Evolutionary conservation across 1,139 yeast genomes (phyloP).

Genomic region (Magnusiomyces fungicola): DNA sequence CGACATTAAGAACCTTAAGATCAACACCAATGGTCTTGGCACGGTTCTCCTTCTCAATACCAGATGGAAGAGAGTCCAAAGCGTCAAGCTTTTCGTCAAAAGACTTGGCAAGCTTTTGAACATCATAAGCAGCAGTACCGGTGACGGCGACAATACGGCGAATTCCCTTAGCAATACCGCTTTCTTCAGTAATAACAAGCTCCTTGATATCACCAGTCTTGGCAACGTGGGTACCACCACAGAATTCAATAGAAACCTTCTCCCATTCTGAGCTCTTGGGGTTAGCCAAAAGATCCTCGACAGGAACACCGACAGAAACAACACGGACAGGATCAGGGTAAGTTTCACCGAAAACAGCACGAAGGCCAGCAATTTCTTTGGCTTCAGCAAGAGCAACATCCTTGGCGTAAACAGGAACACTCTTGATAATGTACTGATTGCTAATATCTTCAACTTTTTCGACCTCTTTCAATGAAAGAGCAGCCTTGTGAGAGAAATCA

Average conservation of each 20-base stretch:
- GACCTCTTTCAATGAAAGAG: conserved; percentile 61
- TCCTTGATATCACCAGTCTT: conserved; percentile 92
- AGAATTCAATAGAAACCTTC: conserved; percentile 79
- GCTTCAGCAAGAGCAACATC: conserved; percentile 75
- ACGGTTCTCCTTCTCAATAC: conserved; percentile 69
- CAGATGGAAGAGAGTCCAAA: conserved; percentile 49
- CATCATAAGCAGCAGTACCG: conserved; percentile 83
- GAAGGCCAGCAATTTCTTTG: conserved; percentile 67
- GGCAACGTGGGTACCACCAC: conserved; percentile 98
- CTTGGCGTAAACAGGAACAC: conserved; percentile 67
- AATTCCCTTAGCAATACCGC: conserved; percentile 97
- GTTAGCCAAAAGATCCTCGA: conserved; percentile 65
- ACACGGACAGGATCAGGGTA: conserved; percentile 99
- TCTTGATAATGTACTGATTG: conserved; percentile 62
- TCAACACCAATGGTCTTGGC: conserved; percentile 79
- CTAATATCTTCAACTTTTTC: conserved; percentile 67
- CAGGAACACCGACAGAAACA: conserved; percentile 88
- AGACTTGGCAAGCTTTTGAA: conserved; percentile 72
- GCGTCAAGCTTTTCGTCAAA: conserved; percentile 54
- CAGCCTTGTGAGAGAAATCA: conserved; percentile 88
- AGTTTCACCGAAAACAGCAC: conserved; percentile 98
- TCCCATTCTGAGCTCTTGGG: conserved; percentile 73
- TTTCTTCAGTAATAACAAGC: conserved; percentile 82
- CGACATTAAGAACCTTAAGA: conserved; percentile 72
- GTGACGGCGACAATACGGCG: conserved; percentile 97